Evolutionary conservation across 2,329 filamentous ascomycete genomes (phyloP).

Genomic region (Amesomyces nigricolor): DNA sequence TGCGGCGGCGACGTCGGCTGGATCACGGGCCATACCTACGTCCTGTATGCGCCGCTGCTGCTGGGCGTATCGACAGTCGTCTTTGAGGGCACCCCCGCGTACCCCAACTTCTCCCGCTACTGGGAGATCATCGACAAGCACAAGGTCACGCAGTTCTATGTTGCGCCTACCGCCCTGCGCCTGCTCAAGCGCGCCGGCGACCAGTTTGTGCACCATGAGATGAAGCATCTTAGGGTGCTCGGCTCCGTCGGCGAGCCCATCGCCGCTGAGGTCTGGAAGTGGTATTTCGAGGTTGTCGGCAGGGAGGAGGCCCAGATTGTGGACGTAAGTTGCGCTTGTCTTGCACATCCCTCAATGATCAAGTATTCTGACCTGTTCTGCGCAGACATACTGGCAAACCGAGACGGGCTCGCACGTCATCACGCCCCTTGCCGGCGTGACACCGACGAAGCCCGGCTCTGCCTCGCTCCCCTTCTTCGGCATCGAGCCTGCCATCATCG

Average conservation of each 20-base stretch:
- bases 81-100: constrained; percentile 95
- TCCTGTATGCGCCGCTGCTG: constrained; percentile 90
- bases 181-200: constrained; percentile 93
- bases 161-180: constrained; percentile 88
- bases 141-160: constrained; percentile 95
- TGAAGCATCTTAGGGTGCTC: constrained; percentile 83
- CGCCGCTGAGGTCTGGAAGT: constrained; percentile 97
- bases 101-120: constrained; percentile 96
- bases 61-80: constrained; percentile 92
- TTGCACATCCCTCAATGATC: neutral
- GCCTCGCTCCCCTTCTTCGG: constrained; percentile 97
- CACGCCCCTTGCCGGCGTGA: constrained; percentile 84
- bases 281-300: constrained; percentile 94
- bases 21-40: constrained; percentile 98
- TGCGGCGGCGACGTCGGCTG: constrained; percentile 97
- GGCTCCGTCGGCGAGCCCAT: constrained; percentile 97
- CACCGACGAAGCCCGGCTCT: constrained; percentile 92
- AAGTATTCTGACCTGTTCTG: constrained; percentile 14
- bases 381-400: constrained; percentile 98
- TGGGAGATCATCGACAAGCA: constrained; percentile 98
- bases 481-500: constrained; percentile 95
- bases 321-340: constrained; percentile 60
- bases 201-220: constrained; percentile 81
- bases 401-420: constrained; percentile 97
- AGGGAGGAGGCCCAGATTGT: constrained; percentile 90